phyloP scores from a whole-genome alignment of 2,329 filamentous ascomycete genomes.

The Monosporascus sp. region DNA sequence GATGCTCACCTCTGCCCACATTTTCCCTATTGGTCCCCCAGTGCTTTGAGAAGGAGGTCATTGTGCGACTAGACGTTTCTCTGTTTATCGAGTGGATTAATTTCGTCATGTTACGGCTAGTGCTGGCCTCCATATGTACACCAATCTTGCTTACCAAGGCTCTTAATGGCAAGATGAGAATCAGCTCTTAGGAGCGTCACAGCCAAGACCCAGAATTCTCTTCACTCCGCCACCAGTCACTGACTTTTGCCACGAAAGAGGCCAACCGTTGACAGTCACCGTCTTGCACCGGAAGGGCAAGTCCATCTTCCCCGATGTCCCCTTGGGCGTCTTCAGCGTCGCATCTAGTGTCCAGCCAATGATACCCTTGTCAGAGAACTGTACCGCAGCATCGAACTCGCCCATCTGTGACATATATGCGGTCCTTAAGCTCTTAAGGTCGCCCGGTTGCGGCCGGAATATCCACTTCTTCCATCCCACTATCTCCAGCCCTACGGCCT shows the following conservation, averaged over 20 bases:
- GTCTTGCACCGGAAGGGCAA: neutral
- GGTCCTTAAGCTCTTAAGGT: neutral
- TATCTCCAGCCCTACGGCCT: conserved; percentile 21
- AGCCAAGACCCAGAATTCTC: conserved; percentile 5
- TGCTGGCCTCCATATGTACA: too few species aligned
- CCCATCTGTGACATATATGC: neutral
- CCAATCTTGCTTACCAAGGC: too few species aligned
- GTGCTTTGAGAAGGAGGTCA: too few species aligned
- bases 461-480: neutral
- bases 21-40: too few species aligned
- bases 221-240: neutral
- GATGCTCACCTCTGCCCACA: too few species aligned
- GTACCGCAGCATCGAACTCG: neutral
- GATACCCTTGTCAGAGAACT: neutral
- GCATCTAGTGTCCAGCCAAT: neutral
- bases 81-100: too few species aligned
- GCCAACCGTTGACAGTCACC: neutral
- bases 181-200: neutral
- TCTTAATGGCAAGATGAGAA: too few species aligned
- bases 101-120: too few species aligned
- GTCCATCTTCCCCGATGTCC: neutral
- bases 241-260: neutral
- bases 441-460: neutral
- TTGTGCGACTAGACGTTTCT: too few species aligned
- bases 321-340: neutral